Percentiles rank a stretch among this genome's conserved stretches.
These are phyloP conservation scores for Dactylonectria macrodidyma DNA, from an alignment of 2,329 filamentous ascomycete genomes.

Conservation along the genomic window DNA sequence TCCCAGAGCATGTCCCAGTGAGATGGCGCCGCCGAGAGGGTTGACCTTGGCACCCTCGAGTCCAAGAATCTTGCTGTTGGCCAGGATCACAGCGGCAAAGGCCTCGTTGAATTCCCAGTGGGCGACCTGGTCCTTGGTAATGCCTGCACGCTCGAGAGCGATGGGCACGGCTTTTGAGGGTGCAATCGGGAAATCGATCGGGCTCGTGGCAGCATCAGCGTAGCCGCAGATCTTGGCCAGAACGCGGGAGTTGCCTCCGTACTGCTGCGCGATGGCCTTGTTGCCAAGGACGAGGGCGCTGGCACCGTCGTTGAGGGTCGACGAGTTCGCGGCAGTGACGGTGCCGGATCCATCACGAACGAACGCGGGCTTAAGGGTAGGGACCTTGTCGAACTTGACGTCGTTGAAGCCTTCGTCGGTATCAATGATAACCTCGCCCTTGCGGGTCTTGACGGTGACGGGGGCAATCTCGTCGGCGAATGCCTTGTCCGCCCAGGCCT, in stretches of 20 bases:
- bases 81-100: conserved; percentile 95
- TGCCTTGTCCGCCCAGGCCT: conserved; percentile 85
- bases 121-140: conserved; percentile 91
- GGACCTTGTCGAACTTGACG: conserved; percentile 88
- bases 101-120: conserved; percentile 99
- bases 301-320: conserved; percentile 94
- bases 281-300: conserved; percentile 90
- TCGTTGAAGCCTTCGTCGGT: conserved; percentile 93
- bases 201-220: conserved; percentile 90
- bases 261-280: conserved; percentile 84
- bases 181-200: conserved; percentile 95
- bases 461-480: conserved; percentile 94
- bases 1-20: conserved; percentile 90
- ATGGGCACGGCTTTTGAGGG: conserved; percentile 94
- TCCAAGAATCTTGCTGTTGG: conserved; percentile 92
- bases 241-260: conserved; percentile 82
- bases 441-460: conserved; percentile 87
- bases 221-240: conserved; percentile 89
- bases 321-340: conserved; percentile 95
- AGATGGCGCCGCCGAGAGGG: conserved; percentile 90
- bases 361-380: conserved; percentile 92
- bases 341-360: conserved; percentile 87
- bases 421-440: conserved; percentile 84
- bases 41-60: conserved; percentile 87
- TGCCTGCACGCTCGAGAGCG: conserved; percentile 88